Evolutionary conservation across 2,329 filamentous ascomycete species (phyloP).

Genomic region (Colletotrichum plurivorum): DNA sequence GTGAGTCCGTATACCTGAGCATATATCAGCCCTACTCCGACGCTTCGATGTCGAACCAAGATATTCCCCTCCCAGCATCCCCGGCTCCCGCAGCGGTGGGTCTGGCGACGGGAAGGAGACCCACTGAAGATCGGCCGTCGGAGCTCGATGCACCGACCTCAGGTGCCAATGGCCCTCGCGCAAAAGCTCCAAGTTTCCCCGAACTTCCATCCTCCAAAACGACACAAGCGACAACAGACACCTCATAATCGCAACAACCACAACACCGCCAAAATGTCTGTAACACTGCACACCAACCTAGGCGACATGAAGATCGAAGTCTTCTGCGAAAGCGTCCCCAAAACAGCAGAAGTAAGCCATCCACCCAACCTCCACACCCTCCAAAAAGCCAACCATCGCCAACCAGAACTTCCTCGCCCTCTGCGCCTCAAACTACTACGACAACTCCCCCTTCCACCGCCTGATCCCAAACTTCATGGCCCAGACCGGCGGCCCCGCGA

Average conservation of each 20-base stretch:
- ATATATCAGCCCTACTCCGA: neutral
- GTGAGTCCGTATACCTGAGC: too few relatives aligned
- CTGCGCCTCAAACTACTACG: conserved; percentile 84
- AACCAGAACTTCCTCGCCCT: conserved; percentile 87
- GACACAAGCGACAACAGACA: conserved; percentile 4
- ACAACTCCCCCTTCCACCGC: conserved; percentile 82
- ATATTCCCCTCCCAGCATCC: neutral
- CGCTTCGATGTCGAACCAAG: neutral
- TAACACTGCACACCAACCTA: conserved; percentile 86
- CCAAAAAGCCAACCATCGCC: conserved; percentile 34
- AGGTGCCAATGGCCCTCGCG: conserved; percentile 15
- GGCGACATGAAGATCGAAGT: conserved; percentile 96
- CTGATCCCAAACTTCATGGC: conserved; percentile 86
- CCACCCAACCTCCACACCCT: neutral
- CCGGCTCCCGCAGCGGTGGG: neutral
- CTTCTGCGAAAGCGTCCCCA: conserved; percentile 95
- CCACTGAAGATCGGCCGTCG: conserved; percentile 18
- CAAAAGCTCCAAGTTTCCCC: conserved; percentile 27
- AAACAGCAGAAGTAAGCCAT: conserved; percentile 81
- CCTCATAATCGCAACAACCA: neutral
- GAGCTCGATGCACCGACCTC: conserved; percentile 22
- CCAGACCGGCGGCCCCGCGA: conserved; percentile 78
- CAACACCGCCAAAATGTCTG: conserved; percentile 64
- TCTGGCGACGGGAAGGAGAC: neutral
- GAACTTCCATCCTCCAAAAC: neutral